Base-by-base conservation (phyloP, 2,329 filamentous ascomycete genomes). In the Endoconidiophora laricicola region DNA sequence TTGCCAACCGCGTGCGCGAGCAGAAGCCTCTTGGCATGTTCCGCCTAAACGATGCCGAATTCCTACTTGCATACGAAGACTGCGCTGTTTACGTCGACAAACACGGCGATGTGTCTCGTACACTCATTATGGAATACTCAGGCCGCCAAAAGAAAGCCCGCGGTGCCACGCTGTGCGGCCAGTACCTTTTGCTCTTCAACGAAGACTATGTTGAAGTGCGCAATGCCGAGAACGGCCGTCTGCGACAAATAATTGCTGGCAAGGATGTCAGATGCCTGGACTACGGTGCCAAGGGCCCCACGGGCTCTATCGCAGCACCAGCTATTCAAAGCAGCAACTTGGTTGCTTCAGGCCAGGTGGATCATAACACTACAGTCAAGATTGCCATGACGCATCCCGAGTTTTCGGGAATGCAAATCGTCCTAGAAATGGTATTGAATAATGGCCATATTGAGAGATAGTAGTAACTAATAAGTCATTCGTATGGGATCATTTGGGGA, bases 21-120 rank as follows among this genome's bases (percentile, higher is more conserved):
- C 85, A 94, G 60, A 78, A 80, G 50, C 90, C 91, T 0, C 70
- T 98, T 9, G 88, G 88, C 58, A 98, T 98, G 91, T 95, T 98
- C 72, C 80, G 88, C 39, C 78, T 98, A 49, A 88, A 83, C 56
- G 85, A 93, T 53, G 83, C 84, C 51, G 91, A 94, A 63, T 98
- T 96, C 65, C 70, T 98, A 23, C 78, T 95, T 45, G 86, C 84
- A 37, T 98, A 96, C 63, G 85, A 93, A 64, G 87, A 95, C 64
- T 96, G 90, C 58, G 91, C 88, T 16, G 88, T 98, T 6, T 98
- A 96, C 60, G 84, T 96, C 61, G 93, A 98, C 69, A 95, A 96
- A 66, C 87, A 96, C 64, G 91, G 91, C 56, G 91, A 98, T 54
- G 86, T 98, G 24, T 90, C 81, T 38, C 83, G 93, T 43, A 86